phyloP scores from a whole-genome alignment of 257 asterid species.

The Solanum pennellii region DNA sequence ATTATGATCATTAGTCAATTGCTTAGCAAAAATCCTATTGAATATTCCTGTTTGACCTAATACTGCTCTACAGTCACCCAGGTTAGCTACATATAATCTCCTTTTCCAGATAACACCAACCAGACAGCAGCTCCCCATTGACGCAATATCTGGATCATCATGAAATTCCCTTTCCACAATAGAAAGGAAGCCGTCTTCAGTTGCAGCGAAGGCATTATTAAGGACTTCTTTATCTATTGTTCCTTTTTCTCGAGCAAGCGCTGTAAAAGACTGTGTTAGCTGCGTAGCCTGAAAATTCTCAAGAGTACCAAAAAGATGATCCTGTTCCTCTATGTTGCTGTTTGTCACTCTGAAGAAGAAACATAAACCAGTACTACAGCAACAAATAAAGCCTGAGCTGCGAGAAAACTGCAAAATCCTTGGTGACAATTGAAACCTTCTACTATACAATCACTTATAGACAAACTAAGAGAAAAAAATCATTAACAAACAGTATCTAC shows the following conservation, averaged over 20 bases:
- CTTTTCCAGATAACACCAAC: conserved; percentile 68
- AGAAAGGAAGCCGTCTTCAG: conserved; percentile 53
- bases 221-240: conserved; percentile 43
- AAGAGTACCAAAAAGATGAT: not conserved
- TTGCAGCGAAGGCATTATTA: conserved; percentile 38
- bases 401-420: not conserved
- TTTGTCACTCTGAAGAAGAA: not conserved
- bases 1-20: conserved; percentile 67
- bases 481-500: not conserved
- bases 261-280: conserved; percentile 22
- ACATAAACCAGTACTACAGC: not conserved
- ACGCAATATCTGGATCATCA: conserved; percentile 35
- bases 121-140: conserved; percentile 70
- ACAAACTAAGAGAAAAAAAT: not conserved
- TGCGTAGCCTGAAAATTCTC: not conserved
- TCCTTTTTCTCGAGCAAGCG: conserved; percentile 48
- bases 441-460: not conserved
- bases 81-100: conserved; percentile 48
- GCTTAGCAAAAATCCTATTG: conserved; percentile 49
- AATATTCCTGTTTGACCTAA: conserved; percentile 40
- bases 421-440: not conserved
- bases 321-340: not conserved
- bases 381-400: not conserved
- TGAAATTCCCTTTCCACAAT: conserved; percentile 36
- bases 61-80: conserved; percentile 89